These are phyloP conservation scores for Rhizophagus prolifer DNA, from an alignment of 192 early-diverging fungal genomes.

Conservation along the genomic window DNA sequence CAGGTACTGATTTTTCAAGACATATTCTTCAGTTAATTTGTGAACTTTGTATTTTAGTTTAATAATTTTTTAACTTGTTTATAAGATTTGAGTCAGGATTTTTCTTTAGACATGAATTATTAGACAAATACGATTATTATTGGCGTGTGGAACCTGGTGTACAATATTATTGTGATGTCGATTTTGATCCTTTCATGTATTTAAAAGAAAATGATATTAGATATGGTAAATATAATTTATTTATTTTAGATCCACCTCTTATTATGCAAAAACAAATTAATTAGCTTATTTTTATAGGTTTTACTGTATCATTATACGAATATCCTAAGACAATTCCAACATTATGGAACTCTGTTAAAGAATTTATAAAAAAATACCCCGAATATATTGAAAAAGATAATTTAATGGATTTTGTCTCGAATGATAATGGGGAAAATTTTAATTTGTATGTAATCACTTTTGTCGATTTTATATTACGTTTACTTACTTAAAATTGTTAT, in stretches of 20 bases:
- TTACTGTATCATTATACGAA: slow-evolving; percentile 74
- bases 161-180: slow-evolving; percentile 75
- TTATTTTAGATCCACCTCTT: neutral
- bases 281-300: slow-evolving; percentile 42
- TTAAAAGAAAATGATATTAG: slow-evolving; percentile 77
- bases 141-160: slow-evolving; percentile 89
- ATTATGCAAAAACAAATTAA: neutral
- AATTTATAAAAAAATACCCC: slow-evolving; percentile 51
- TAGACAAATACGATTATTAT: slow-evolving; percentile 76
- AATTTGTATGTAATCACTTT: slow-evolving; percentile 41
- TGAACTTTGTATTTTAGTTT: neutral
- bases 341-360: slow-evolving; percentile 65
- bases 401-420: slow-evolving; percentile 55
- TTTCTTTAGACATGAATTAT: slow-evolving; percentile 71
- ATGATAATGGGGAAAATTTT: slow-evolving; percentile 57
- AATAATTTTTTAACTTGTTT: neutral
- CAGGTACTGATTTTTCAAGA: slow-evolving; percentile 40
- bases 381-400: slow-evolving; percentile 47
- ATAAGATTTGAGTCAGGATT: slow-evolving; percentile 70
- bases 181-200: slow-evolving; percentile 79
- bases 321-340: slow-evolving; percentile 67
- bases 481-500: neutral
- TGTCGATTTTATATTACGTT: neutral
- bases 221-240: slow-evolving; percentile 53
- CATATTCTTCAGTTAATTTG: neutral